Percentiles rank a stretch among this genome's conserved stretches.
phyloP scores from a whole-genome alignment of 116 monocot species.

The Zostera marina region DNA sequence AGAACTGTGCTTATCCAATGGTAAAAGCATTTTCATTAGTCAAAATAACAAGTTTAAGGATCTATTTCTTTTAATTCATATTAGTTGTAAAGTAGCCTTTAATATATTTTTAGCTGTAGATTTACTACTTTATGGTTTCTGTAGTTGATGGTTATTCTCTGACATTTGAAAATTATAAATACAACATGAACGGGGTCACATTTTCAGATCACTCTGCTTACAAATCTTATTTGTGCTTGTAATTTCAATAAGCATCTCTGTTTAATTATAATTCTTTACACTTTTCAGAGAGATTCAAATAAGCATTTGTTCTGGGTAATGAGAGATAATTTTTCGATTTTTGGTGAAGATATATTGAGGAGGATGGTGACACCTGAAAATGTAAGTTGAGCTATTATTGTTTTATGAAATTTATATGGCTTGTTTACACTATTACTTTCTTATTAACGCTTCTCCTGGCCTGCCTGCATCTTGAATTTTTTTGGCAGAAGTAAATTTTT shows the following conservation, averaged over 20 bases:
- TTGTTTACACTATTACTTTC: not conserved
- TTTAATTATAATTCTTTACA: not conserved
- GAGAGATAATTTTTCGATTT: conserved; percentile 61
- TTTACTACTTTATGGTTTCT: too few species aligned
- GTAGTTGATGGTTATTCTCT: too few species aligned
- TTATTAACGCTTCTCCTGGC: not conserved
- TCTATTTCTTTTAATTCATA: too few species aligned
- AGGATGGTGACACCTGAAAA: conserved; percentile 71
- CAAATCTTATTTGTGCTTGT: not conserved
- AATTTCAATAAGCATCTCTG: not conserved
- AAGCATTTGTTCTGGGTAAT: conserved; percentile 49
- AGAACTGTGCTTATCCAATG: conserved; percentile 81
- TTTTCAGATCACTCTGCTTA: too few species aligned
- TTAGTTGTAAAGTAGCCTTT: too few species aligned
- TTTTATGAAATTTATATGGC: conserved; percentile 10
- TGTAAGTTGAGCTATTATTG: conserved; percentile 38
- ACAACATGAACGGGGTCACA: too few species aligned
- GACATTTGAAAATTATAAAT: too few species aligned
- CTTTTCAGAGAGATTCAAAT: conserved; percentile 32
- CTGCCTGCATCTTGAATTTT: too few species aligned
- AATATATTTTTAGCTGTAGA: too few species aligned
- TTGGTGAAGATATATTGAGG: conserved; percentile 77
- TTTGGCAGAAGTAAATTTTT: too few species aligned
- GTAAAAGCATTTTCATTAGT: conserved; percentile 12
- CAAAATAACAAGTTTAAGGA: too few species aligned